Base-by-base conservation (phyloP, 352 stramenopile species). In the Phytophthora pluvialis region DNA sequence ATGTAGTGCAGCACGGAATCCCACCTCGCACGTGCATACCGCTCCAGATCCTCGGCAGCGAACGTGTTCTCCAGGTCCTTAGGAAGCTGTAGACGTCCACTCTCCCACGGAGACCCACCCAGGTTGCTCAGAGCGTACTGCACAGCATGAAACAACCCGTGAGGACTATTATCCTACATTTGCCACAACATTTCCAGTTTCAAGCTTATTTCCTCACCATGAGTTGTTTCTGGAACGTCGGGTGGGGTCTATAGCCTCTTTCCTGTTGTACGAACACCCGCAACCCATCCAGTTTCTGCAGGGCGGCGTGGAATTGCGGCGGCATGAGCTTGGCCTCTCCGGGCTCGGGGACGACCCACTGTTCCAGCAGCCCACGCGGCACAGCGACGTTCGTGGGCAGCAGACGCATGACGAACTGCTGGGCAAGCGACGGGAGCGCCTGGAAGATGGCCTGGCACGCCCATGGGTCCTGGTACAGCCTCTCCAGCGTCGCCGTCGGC, bases 361-460 rank as follows among this genome's bases (percentile, higher is more conserved):
- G 72, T 59, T 89, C 76, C 32, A 96, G 75, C 68, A 83, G 60
- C 8, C 71, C 63, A 48, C 75, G 78, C 32, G 67, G 56, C 29
- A 94, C 72, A 0, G 73, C 59, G 44, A 67, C 66, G 44, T 90
- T 80, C 12, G 77, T 89, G 21, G 81, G 80, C 40, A 97, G 70
- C 51, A 97, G 75, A 3, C 90, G 90, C 83, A 97, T 92, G 1
- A 97, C 87, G 46, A 97, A 95, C 73, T 97, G 90, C 72, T 97
- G 90, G 15, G 89, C 85, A 18, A 97, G 82, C 10, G 90, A 67
- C 13, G 84, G 80, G 11, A 97, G 80, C 21, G 88, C 86, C 75
- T 96, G 89, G 66, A 96, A 93, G 4, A 97, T 83, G 13, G 90
- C 90, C 62, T 95, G 86, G 56, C 90, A 97, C 6, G 88, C 91